phyloP scores from a whole-genome alignment of 179 eudicot species.

The Silene noctiflora region DNA sequence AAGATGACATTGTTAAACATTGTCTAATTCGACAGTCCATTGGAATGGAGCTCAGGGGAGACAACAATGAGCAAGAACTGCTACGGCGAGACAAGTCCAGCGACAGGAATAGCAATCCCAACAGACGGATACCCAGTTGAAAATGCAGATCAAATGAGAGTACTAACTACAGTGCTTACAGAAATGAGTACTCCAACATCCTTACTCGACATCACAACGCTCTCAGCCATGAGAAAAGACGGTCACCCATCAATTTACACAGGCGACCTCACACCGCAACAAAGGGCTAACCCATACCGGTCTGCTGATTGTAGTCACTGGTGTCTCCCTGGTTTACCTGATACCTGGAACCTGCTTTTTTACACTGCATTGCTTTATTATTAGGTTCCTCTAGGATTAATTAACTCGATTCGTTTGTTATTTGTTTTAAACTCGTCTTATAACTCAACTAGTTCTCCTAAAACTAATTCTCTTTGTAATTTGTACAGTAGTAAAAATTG shows the following conservation, averaged over 20 bases:
- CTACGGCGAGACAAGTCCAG: conserved; percentile 73
- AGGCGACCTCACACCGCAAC: conserved; percentile 60
- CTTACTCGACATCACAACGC: conserved; percentile 66
- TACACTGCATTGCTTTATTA: conserved; percentile 57
- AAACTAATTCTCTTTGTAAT: conserved; percentile 13
- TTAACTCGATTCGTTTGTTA: neutral
- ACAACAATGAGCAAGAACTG: conserved; percentile 47
- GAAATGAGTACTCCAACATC: conserved; percentile 63
- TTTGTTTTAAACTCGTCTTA: neutral
- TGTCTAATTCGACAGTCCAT: conserved; percentile 47
- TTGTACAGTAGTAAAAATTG: too few species aligned
- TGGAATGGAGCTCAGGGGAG: conserved; percentile 49
- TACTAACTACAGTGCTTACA: conserved; percentile 40
- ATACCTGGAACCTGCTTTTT: conserved; percentile 90
- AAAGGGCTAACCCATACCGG: conserved; percentile 63
- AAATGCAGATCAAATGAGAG: conserved; percentile 57
- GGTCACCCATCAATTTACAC: conserved; percentile 91
- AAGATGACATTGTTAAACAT: neutral
- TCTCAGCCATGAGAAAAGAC: conserved; percentile 87
- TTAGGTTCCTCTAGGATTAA: neutral
- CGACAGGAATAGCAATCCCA: conserved; percentile 38
- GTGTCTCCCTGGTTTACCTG: conserved; percentile 98
- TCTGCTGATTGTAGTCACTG: conserved; percentile 91
- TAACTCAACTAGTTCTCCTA: neutral
- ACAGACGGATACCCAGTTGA: conserved; percentile 43